Evolutionary conservation across 768 basidiomycete species (phyloP).

Genomic region (Leucocoprinus birnbaumii): DNA sequence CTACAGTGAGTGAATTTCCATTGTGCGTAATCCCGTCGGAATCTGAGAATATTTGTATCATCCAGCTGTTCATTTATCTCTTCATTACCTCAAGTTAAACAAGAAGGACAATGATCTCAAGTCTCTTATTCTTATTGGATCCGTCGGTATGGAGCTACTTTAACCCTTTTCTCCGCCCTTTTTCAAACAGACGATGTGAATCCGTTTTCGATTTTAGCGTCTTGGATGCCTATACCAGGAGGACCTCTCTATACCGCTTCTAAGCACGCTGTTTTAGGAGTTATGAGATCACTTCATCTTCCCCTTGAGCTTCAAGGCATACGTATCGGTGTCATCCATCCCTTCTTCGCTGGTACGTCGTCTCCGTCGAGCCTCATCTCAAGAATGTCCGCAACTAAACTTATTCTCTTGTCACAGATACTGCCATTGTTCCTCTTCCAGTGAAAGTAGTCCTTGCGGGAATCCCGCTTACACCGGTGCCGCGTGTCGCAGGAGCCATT

Average conservation of each 20-base stretch:
- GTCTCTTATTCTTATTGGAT: constrained; percentile 49
- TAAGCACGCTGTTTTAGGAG: constrained; percentile 51
- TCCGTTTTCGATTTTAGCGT: constrained; percentile 32
- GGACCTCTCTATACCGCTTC: constrained; percentile 47
- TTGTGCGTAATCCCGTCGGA: not conserved
- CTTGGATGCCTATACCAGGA: constrained; percentile 42
- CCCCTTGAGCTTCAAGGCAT: constrained; percentile 33
- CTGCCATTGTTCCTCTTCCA: constrained; percentile 37
- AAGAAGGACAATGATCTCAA: constrained; percentile 40
- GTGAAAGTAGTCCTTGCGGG: constrained; percentile 45
- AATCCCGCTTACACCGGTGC: constrained; percentile 43
- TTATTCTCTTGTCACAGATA: too few relatives aligned
- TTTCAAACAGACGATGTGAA: not conserved
- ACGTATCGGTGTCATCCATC: constrained; percentile 45
- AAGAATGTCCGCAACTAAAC: not conserved
- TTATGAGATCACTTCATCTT: constrained; percentile 46
- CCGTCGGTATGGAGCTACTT: constrained; percentile 37
- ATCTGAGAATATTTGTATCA: not conserved
- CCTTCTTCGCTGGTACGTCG: constrained; percentile 48
- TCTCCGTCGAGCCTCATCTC: not conserved
- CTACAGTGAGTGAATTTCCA: constrained; percentile 36
- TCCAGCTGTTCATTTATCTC: constrained; percentile 45
- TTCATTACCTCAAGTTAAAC: constrained; percentile 44
- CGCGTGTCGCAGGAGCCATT: constrained; percentile 49
- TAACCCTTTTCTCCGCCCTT: not conserved